Evolutionary conservation across 495 filamentous ascomycete species (phyloP).

Genomic region (Cudoniella acicularis): DNA sequence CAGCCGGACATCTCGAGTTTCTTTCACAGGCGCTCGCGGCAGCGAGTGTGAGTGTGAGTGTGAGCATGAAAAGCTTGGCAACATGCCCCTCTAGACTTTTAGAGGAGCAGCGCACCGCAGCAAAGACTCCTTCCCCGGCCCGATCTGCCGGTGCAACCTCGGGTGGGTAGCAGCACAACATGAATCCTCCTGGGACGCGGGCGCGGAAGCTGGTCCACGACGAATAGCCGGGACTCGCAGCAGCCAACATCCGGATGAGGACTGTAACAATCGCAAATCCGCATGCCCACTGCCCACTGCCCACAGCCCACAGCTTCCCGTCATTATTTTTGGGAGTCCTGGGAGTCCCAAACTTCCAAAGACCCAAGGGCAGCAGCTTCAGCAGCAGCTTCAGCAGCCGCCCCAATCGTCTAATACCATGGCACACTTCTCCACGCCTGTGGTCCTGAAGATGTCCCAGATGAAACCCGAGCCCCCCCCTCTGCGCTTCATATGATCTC

Average conservation of each 20-base stretch:
- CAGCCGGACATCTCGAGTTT: too few relatives aligned
- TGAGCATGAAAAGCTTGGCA: too few relatives aligned
- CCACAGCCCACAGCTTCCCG: background rate
- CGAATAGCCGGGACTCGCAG: slow-evolving; percentile 10
- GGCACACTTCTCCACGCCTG: background rate
- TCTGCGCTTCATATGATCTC: background rate
- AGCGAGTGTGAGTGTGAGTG: too few relatives aligned
- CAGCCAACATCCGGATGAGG: background rate
- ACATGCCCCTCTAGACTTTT: too few relatives aligned
- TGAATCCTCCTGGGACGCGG: background rate
- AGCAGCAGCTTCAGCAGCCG: too few relatives aligned
- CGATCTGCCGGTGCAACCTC: slow-evolving; percentile 3
- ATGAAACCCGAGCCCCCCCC: background rate
- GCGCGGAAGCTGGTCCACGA: background rate
- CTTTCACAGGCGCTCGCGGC: background rate
- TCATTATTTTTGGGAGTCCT: background rate
- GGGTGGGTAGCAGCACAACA: background rate
- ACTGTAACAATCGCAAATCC: background rate
- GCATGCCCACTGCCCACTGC: background rate
- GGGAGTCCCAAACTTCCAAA: too few relatives aligned
- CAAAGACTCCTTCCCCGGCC: background rate
- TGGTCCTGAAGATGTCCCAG: background rate
- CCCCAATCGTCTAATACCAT: background rate
- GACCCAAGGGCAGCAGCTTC: too few relatives aligned
- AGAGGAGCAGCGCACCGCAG: background rate